These are phyloP conservation scores for Diplodia seriata DNA, from an alignment of 2,329 filamentous ascomycete genomes.

Conservation along the genomic window DNA sequence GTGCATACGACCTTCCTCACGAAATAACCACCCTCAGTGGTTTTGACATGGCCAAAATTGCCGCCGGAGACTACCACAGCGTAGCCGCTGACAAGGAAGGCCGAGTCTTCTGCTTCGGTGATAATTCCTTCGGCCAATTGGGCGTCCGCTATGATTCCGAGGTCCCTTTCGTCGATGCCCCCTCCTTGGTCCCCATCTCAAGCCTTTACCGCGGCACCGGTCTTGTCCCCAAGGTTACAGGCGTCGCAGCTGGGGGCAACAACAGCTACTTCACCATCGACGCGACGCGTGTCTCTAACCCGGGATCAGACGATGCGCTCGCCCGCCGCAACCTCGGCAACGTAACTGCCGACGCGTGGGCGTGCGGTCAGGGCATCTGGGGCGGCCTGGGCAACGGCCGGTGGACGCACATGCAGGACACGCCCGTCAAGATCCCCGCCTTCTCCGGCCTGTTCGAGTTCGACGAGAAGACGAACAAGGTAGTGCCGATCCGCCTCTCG, in stretches of 20 bases:
- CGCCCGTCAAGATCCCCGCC: conserved; percentile 79
- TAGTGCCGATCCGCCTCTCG: conserved; percentile 79
- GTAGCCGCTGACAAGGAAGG: conserved; percentile 78
- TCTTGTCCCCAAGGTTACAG: conserved; percentile 71
- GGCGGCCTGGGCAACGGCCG: conserved; percentile 83
- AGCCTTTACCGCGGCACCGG: conserved; percentile 74
- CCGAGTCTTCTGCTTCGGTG: conserved; percentile 84
- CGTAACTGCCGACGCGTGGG: conserved; percentile 79
- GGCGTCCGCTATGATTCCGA: conserved; percentile 76
- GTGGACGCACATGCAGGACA: conserved; percentile 85
- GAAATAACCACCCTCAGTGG: conserved; percentile 76
- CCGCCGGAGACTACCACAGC: conserved; percentile 86
- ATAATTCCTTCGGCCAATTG: conserved; percentile 90
- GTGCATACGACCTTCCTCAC: conserved; percentile 81
- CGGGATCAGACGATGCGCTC: conserved; percentile 43
- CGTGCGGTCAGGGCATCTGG: conserved; percentile 83
- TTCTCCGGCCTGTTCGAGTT: conserved; percentile 87
- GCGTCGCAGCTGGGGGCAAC: conserved; percentile 81
- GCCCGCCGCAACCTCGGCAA: conserved; percentile 56
- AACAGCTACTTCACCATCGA: conserved; percentile 91
- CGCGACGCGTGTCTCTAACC: conserved; percentile 65
- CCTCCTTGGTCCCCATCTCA: conserved; percentile 72
- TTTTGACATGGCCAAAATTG: conserved; percentile 75
- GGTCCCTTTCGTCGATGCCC: conserved; percentile 69
- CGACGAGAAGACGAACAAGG: conserved; percentile 72